These are phyloP conservation scores for Trichophyton mentagrophytes DNA, from an alignment of 2,329 filamentous ascomycete genomes.

Conservation along the genomic window DNA sequence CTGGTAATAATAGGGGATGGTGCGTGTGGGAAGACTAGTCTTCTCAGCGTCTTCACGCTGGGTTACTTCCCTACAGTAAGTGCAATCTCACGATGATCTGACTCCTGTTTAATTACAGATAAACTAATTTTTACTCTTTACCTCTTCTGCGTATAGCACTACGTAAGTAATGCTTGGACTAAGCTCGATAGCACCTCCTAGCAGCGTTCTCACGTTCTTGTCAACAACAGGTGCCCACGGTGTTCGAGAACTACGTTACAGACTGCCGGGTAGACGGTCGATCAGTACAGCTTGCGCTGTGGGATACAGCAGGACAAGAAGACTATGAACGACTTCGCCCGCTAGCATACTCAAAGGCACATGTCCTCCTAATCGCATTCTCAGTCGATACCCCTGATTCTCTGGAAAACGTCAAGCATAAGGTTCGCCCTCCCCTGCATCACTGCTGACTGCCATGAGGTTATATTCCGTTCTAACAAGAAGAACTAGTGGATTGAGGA, in stretches of 20 bases:
- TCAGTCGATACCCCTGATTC: conserved; percentile 92
- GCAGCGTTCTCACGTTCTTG: neutral
- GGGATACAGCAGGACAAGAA: conserved; percentile 99
- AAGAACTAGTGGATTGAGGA: conserved; percentile 74
- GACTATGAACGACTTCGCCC: conserved; percentile 94
- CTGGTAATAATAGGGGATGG: conserved; percentile 94
- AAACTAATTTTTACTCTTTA: neutral
- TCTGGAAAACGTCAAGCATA: conserved; percentile 94
- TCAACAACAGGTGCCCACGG: conserved; percentile 66
- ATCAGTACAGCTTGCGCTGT: conserved; percentile 92
- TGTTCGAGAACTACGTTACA: conserved; percentile 99
- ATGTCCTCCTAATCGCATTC: conserved; percentile 94
- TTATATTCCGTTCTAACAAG: neutral
- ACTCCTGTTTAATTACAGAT: neutral
- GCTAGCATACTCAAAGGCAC: conserved; percentile 90
- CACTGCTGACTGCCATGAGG: neutral
- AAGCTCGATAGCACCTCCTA: neutral
- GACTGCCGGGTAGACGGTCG: conserved; percentile 97
- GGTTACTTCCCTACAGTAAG: conserved; percentile 95
- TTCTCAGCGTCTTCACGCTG: conserved; percentile 92
- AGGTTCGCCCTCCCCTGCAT: conserved; percentile 44
- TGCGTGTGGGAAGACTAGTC: conserved; percentile 94
- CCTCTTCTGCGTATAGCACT: conserved; percentile 26
- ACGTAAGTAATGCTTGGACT: conserved; percentile 24
- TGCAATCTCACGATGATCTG: conserved; percentile 17